These are phyloP conservation scores for Solidago caesia DNA, from an alignment of 129 eudicot genomes.

Conservation along the genomic window DNA sequence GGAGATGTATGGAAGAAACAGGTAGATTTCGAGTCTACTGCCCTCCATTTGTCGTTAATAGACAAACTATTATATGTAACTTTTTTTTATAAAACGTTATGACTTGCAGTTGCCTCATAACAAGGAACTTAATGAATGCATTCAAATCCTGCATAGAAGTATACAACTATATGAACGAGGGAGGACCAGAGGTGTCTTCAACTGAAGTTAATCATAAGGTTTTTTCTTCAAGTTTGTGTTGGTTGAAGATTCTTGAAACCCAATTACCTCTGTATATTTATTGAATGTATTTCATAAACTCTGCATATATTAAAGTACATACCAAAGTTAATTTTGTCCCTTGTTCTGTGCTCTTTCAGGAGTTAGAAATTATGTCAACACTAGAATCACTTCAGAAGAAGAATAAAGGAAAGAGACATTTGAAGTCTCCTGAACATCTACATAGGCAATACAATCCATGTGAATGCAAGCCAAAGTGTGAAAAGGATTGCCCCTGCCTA, in stretches of 20 bases:
- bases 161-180: slow-evolving; percentile 54
- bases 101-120: slow-evolving; percentile 73
- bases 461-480: slow-evolving; percentile 61
- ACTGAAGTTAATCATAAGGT: slow-evolving; percentile 47
- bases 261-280: too few species aligned
- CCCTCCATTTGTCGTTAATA: not conserved
- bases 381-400: slow-evolving; percentile 45
- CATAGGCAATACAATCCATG: slow-evolving; percentile 70
- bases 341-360: slow-evolving; percentile 33
- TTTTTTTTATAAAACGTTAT: slow-evolving; percentile 20
- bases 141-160: slow-evolving; percentile 75
- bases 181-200: slow-evolving; percentile 29
- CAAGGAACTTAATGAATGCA: slow-evolving; percentile 63
- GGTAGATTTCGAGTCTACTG: slow-evolving; percentile 33
- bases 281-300: too few species aligned
- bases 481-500: slow-evolving; percentile 71
- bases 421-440: slow-evolving; percentile 69
- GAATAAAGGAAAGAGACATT: slow-evolving; percentile 58
- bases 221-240: slow-evolving; percentile 14
- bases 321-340: not conserved
- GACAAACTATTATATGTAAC: not conserved
- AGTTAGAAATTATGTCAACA: slow-evolving; percentile 32
- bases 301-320: too few species aligned
- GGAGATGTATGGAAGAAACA: slow-evolving; percentile 78
- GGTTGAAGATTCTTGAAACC: not conserved